Conservation (phyloP, 345 rosid species). For the Moricandia moricandioides region DNA sequence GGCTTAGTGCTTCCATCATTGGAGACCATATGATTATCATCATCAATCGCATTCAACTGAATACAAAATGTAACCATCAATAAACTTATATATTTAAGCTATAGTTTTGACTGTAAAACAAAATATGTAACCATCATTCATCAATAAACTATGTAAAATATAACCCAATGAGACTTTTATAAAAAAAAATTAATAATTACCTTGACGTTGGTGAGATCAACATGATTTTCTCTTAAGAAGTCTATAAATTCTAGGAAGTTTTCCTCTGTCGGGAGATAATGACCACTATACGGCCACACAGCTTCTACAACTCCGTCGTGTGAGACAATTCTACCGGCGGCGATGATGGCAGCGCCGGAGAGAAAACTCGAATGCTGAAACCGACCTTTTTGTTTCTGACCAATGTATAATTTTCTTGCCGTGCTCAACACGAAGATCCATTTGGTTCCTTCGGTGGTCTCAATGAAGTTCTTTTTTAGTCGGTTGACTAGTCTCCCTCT, state of each 20-base stretch:
- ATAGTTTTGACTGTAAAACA: too few species aligned
- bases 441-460: slow-evolving; percentile 52
- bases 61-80: neutral
- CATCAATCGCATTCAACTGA: slow-evolving; percentile 73
- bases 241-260: slow-evolving; percentile 71
- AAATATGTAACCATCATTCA: too few species aligned
- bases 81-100: neutral
- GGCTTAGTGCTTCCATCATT: slow-evolving; percentile 21
- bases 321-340: slow-evolving; percentile 67
- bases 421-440: slow-evolving; percentile 81
- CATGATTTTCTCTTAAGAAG: slow-evolving; percentile 62
- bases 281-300: slow-evolving; percentile 97
- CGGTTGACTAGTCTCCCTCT: slow-evolving; percentile 52
- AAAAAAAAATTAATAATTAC: too few species aligned
- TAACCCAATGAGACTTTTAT: too few species aligned
- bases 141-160: too few species aligned
- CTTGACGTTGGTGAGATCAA: slow-evolving; percentile 82
- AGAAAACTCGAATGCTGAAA: slow-evolving; percentile 86
- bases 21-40: slow-evolving; percentile 40
- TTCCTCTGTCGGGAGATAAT: slow-evolving; percentile 93
- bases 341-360: slow-evolving; percentile 70
- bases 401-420: slow-evolving; percentile 50
- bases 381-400: slow-evolving; percentile 56
- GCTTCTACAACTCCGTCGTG: slow-evolving; percentile 61
- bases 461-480: slow-evolving; percentile 39